Evolutionary conservation across 1,284 basidiomycete species (phyloP).

Genomic region (Bondarzewia mesenterica): DNA sequence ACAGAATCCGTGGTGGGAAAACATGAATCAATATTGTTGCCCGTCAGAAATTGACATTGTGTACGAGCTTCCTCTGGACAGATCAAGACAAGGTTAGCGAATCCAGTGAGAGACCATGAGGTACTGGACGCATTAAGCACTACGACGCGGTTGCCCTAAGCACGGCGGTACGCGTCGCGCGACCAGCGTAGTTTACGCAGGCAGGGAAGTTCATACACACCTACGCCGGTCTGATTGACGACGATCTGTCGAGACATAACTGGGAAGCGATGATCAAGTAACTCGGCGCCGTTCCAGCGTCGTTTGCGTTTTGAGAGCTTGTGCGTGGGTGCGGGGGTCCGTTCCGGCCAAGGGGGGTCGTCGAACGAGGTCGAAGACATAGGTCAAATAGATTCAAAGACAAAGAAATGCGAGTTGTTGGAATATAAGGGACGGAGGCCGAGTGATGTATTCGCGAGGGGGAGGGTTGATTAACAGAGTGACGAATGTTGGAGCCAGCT

Average conservation of each 20-base stretch:
- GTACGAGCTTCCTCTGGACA: constrained; percentile 23
- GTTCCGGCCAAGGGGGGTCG: constrained; percentile 29
- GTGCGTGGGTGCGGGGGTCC: constrained; percentile 24
- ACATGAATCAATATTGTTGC: constrained; percentile 66
- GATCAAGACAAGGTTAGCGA: constrained; percentile 2
- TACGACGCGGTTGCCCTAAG: neutral
- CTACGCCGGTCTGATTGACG: constrained; percentile 31
- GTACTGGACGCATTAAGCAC: no score
- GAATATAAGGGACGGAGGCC: constrained; percentile 12
- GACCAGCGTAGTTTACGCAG: no score
- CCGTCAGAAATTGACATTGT: constrained; percentile 31
- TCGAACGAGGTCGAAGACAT: constrained; percentile 25
- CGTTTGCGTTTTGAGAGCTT: constrained; percentile 21
- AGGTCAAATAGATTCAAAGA: constrained; percentile 7
- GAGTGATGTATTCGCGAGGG: constrained; percentile 8
- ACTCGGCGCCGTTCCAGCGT: constrained; percentile 7
- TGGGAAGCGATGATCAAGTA: constrained; percentile 10
- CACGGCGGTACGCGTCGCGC: neutral
- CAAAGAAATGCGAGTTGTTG: constrained; percentile 11
- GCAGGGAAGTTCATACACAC: constrained; percentile 24
- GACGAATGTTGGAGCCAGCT: constrained; percentile 8
- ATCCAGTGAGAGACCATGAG: constrained; percentile 6
- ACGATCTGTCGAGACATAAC: constrained; percentile 19
- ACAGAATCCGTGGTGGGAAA: constrained; percentile 46
- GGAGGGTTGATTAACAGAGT: constrained; percentile 14